Evolutionary conservation across 2,329 filamentous ascomycete species (phyloP).

Genomic region (Biscogniauxia marginata): DNA sequence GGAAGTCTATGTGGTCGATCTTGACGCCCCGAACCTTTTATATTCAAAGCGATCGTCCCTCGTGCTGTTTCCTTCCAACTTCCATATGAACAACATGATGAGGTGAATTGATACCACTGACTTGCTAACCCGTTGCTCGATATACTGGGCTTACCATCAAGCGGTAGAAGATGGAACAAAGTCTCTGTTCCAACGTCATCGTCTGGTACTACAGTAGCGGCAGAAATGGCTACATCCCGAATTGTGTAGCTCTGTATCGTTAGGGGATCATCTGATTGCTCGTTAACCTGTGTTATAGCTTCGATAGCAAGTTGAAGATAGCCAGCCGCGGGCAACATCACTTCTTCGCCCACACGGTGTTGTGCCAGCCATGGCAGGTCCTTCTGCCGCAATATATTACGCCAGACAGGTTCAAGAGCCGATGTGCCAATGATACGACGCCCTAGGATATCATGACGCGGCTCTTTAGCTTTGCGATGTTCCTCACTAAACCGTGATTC

Average conservation of each 20-base stretch:
- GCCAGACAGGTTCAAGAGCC: not conserved
- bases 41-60: not conserved
- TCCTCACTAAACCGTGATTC: not conserved
- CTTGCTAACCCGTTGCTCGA: not conserved
- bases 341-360: too few species aligned
- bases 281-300: too few species aligned
- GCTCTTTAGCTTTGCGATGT: not conserved
- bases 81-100: not conserved
- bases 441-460: slow-evolving; percentile 4
- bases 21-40: not conserved
- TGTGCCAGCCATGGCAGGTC: slow-evolving; percentile 4
- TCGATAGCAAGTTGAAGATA: too few species aligned
- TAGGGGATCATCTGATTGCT: not conserved
- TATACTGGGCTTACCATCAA: too few species aligned
- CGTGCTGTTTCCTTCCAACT: not conserved
- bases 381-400: not conserved
- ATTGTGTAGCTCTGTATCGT: slow-evolving; percentile 1
- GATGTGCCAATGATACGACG: not conserved
- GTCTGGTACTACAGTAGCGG: not conserved
- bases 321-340: too few species aligned
- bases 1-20: not conserved
- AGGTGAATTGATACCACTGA: not conserved
- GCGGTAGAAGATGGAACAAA: not conserved
- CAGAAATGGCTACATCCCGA: not conserved
- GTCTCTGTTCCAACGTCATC: slow-evolving; percentile 1